Evolutionary conservation across 169 alveolate species (phyloP).

Genomic region (Amoebophrya sp.): DNA sequence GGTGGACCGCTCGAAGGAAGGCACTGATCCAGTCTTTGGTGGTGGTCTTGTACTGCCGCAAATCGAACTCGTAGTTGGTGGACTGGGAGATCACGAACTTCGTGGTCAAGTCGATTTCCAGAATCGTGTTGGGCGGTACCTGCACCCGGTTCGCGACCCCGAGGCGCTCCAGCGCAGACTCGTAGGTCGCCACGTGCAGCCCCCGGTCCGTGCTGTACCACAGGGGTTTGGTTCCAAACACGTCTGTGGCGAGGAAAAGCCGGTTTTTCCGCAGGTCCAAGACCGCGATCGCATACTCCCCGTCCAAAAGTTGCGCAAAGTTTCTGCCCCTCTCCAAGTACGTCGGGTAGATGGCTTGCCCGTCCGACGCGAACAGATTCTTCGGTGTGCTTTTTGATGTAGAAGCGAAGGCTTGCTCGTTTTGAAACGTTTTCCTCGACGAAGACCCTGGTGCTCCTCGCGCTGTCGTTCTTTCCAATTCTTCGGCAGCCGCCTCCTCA

Average conservation of each 20-base stretch:
- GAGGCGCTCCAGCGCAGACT: slow-evolving; percentile 38
- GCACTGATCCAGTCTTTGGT: slow-evolving; percentile 20
- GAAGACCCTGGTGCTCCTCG: too few relatives aligned
- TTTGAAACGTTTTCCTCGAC: too few relatives aligned
- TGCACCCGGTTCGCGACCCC: slow-evolving; percentile 37
- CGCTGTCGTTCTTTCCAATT: too few relatives aligned
- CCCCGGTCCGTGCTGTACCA: slow-evolving; percentile 31
- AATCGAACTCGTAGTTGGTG: slow-evolving; percentile 24
- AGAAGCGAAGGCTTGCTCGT: neutral
- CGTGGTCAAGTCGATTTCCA: slow-evolving; percentile 36
- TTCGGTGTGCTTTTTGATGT: neutral
- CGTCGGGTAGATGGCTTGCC: neutral
- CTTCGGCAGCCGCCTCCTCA: too few relatives aligned
- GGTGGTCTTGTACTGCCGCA: slow-evolving; percentile 29
- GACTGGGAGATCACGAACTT: neutral
- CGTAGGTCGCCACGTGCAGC: slow-evolving; percentile 42
- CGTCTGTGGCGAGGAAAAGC: neutral
- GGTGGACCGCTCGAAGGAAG: neutral
- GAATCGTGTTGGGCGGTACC: slow-evolving; percentile 44
- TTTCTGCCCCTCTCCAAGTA: neutral
- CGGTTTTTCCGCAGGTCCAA: neutral
- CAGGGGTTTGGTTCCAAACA: slow-evolving; percentile 22
- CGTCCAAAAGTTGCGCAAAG: slow-evolving; percentile 9
- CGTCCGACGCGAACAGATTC: neutral
- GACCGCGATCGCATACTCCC: slow-evolving; percentile 28